Evolutionary conservation across 2,329 filamentous ascomycete species (phyloP), one percentile per base, ranked within the genome.

Genomic region (Thyridium curvatum): DNA sequence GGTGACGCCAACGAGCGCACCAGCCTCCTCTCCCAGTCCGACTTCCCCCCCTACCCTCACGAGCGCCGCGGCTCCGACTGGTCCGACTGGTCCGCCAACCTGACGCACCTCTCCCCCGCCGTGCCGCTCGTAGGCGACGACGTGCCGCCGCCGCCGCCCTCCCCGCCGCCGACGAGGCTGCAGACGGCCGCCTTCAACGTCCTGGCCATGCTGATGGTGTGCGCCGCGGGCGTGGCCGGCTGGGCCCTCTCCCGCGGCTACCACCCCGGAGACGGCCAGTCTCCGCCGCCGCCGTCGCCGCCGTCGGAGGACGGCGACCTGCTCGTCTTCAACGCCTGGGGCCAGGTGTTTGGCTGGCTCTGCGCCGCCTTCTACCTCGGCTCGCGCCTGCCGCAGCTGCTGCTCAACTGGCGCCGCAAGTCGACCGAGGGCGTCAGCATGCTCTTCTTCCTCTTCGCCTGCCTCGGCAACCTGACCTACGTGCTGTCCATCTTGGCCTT

Each of bases 391-490:
- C 93, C 93, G 0, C 93, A 98, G 65, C 72, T 98, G 2, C 71
- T 96, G 8, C 77, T 97, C 38, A 98, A 97, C 62, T 94, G 87
- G 67, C 79, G 86, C 15, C 83, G 93, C 46, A 94, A 94, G 66
- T 90, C 84, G 32, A 96, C 90, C 1, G 90, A 97, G 40, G 93
- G 93, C 4, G 83, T 98, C 15, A 91, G 86, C 47, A 81, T 96
- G 65, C 74, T 97, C 10, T 98, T 97, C 65, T 97, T 97, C 67
- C 70, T 97, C 16, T 97, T 98, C 58, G 93, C 93, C 4, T 97
- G 91, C 56, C 78, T 97, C 6, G 93, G 93, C 3, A 98, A 98
- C 59, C 61, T 95, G 47, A 96, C 90, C 0, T 97, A 94, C 54
- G 90, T 96, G 14, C 68, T 95, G 30, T 90, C 84, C 30, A 97